These are phyloP conservation scores for Xylaria multiplex DNA, from an alignment of 2,329 filamentous ascomycete genomes.

Conservation along the genomic window DNA sequence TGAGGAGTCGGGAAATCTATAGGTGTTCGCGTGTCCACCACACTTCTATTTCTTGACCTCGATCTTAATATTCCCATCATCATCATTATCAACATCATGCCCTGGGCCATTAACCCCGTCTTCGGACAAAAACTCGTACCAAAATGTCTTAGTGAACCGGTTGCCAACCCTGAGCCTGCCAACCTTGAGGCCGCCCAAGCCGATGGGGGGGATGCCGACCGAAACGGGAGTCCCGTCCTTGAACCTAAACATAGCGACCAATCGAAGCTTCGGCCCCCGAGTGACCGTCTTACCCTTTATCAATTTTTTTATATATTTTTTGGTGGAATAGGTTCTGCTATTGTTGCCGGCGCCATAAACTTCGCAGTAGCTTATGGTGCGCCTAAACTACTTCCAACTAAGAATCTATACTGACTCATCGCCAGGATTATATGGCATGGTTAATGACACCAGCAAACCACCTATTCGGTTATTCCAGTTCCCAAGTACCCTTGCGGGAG, in stretches of 20 bases:
- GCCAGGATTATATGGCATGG: slow-evolving; percentile 58
- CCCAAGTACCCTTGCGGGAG: slow-evolving; percentile 62
- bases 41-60: not conserved
- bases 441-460: slow-evolving; percentile 47
- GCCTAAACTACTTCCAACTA: slow-evolving; percentile 22
- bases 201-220: slow-evolving; percentile 13
- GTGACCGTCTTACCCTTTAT: slow-evolving; percentile 52
- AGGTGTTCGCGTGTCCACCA: not conserved
- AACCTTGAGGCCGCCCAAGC: slow-evolving; percentile 37
- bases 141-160: slow-evolving; percentile 7
- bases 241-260: slow-evolving; percentile 19
- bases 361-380: slow-evolving; percentile 63
- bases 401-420: slow-evolving; percentile 11
- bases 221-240: slow-evolving; percentile 15
- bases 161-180: slow-evolving; percentile 37
- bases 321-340: slow-evolving; percentile 58
- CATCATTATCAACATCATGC: slow-evolving; percentile 32
- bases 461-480: slow-evolving; percentile 59
- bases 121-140: slow-evolving; percentile 37
- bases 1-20: not conserved
- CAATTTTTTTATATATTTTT: slow-evolving; percentile 62
- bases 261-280: slow-evolving; percentile 48
- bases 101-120: slow-evolving; percentile 44
- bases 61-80: slow-evolving; percentile 22
- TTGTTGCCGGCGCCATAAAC: slow-evolving; percentile 62